These are phyloP conservation scores for Candida neerlandica DNA, from an alignment of 1,139 yeast genomes.

Conservation along the genomic window DNA sequence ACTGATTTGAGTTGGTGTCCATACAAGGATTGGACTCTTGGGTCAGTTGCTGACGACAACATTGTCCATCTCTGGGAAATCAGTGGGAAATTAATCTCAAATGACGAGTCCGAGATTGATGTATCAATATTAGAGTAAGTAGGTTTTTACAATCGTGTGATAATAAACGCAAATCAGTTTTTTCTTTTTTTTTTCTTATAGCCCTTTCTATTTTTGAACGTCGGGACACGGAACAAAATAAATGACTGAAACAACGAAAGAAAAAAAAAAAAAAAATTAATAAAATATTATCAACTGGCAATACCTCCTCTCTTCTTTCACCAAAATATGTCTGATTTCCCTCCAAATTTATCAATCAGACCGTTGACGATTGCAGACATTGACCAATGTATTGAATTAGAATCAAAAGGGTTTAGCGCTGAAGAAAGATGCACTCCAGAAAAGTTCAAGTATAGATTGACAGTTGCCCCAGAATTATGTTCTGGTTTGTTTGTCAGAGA, in stretches of 20 bases:
- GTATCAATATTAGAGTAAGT: conserved; percentile 3
- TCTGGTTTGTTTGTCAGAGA: conserved; percentile 83
- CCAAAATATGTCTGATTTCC: conserved; percentile 38
- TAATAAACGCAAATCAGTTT: not conserved
- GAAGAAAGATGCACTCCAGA: conserved; percentile 67
- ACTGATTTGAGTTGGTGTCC: conserved; percentile 75
- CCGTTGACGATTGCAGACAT: conserved; percentile 76
- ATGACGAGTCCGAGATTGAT: conserved; percentile 21
- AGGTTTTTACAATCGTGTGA: conserved; percentile 1
- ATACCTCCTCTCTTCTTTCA: not conserved
- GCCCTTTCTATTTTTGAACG: not conserved
- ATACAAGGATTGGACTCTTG: conserved; percentile 70
- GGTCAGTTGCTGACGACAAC: conserved; percentile 75
- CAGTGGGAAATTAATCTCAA: conserved; percentile 49
- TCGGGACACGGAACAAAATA: not conserved
- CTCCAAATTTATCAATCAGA: conserved; percentile 72
- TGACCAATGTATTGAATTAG: conserved; percentile 62
- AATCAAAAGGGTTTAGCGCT: conserved; percentile 67
- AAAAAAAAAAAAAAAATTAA: not conserved
- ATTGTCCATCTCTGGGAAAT: conserved; percentile 79
- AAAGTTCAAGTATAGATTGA: conserved; percentile 68
- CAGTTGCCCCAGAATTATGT: conserved; percentile 85
- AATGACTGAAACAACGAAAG: not conserved
- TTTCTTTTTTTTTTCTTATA: no score
- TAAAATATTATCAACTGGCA: not conserved